A percentile compares a stretch with the other conserved stretches of the same genome.
Evolutionary conservation across 2,329 filamentous ascomycete species (phyloP).

Genomic region (Ceratocystis cacaofunesta): DNA sequence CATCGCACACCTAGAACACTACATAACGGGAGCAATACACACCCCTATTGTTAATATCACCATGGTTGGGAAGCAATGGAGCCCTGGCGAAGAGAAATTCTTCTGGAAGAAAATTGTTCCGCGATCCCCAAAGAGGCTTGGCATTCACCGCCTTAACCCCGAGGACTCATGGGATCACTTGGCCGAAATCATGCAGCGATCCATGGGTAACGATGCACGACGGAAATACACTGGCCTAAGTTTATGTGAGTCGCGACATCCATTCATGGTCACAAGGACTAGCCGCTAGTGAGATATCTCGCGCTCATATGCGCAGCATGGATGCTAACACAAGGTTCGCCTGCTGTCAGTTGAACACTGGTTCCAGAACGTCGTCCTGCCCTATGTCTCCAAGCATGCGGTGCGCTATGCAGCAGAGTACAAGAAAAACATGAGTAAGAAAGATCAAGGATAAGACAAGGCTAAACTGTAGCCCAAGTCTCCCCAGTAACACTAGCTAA

Average conservation of each 20-base stretch:
- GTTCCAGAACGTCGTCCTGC: constrained; percentile 16
- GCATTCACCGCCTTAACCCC: constrained; percentile 20
- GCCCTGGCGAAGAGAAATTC: constrained; percentile 31
- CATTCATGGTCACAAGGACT: not conserved
- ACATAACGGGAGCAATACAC: not conserved
- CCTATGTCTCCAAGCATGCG: constrained; percentile 17
- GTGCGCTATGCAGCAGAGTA: constrained; percentile 14
- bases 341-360: constrained; percentile 15
- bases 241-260: constrained; percentile 25
- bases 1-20: not conserved
- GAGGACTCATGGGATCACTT: constrained; percentile 27
- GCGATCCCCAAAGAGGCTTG: constrained; percentile 25
- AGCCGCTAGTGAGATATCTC: not conserved
- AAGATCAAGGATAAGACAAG: not conserved
- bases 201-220: constrained; percentile 25
- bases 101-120: constrained; percentile 33
- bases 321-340: not conserved
- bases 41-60: not conserved
- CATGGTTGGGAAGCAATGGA: constrained; percentile 40
- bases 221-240: constrained; percentile 28
- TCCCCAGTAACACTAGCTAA: not conserved
- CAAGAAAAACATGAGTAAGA: constrained; percentile 16
- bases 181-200: constrained; percentile 27
- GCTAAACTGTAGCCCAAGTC: not conserved
- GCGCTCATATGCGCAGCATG: no score